Percentiles rank a stretch among this genome's conserved stretches.
Evolutionary conservation across 441 rosid genomes (phyloP).

Genomic region (Iberis amara): DNA sequence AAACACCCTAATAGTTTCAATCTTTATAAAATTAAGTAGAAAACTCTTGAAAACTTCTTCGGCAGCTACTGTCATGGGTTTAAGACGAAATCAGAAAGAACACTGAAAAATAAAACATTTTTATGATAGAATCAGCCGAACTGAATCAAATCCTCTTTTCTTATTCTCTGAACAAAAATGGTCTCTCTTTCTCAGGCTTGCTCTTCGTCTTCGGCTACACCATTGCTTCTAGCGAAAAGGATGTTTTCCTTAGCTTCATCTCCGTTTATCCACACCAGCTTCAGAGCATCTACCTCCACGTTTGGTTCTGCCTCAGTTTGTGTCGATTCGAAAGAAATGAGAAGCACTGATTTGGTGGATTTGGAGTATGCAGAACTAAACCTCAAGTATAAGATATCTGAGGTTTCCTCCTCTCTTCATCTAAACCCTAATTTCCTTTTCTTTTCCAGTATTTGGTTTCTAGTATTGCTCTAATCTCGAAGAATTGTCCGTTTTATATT

Average conservation of each 20-base stretch:
- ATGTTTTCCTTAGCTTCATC: constrained; percentile 25
- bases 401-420: constrained; percentile 34
- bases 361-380: constrained; percentile 78
- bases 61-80: neutral
- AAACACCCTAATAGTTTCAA: neutral
- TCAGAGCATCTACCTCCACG: constrained; percentile 14
- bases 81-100: neutral
- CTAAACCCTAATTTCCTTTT: neutral
- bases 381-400: constrained; percentile 48
- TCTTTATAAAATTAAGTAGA: constrained; percentile 12
- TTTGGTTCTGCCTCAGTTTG: constrained; percentile 22
- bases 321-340: constrained; percentile 30
- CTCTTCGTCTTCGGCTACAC: constrained; percentile 30
- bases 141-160: neutral
- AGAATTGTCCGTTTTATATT: no score
- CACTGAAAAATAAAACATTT: neutral
- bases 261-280: constrained; percentile 26
- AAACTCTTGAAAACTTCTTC: neutral
- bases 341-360: constrained; percentile 61
- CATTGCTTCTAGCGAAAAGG: constrained; percentile 33
- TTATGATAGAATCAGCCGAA: no score
- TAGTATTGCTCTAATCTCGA: neutral
- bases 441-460: neutral
- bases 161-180: constrained; percentile 14
- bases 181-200: constrained; percentile 27